These are phyloP conservation scores for Kazachstania kunashirensis DNA, from an alignment of 805 yeast species.

Conservation along the genomic window DNA sequence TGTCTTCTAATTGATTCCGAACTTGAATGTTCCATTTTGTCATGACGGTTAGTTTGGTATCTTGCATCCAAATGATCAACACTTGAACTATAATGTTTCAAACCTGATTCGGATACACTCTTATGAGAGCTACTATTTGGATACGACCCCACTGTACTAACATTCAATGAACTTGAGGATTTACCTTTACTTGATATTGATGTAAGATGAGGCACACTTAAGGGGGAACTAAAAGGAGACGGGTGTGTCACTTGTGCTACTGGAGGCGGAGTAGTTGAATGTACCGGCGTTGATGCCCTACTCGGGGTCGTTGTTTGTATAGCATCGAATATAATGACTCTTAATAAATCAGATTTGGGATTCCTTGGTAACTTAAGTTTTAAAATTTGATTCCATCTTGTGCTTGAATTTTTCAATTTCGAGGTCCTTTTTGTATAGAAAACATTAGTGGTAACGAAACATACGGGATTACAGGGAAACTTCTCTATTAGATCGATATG, in stretches of 20 bases:
- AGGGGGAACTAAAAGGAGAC: too few relatives aligned
- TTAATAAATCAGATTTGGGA: constrained; percentile 22
- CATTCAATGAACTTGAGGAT: too few relatives aligned
- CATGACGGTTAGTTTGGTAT: not conserved
- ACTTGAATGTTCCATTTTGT: not conserved
- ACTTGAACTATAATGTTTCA: not conserved
- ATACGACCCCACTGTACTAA: too few relatives aligned
- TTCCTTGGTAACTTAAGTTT: constrained; percentile 21
- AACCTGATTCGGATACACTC: not conserved
- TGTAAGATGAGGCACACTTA: too few relatives aligned
- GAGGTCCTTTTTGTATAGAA: constrained; percentile 18
- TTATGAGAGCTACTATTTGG: not conserved
- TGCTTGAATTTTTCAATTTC: constrained; percentile 15
- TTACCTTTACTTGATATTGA: too few relatives aligned
- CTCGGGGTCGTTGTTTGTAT: constrained; percentile 8
- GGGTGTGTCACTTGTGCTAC: not conserved
- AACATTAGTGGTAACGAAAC: constrained; percentile 22
- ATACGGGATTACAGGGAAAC: constrained; percentile 25
- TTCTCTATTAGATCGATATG: constrained; percentile 18
- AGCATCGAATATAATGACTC: constrained; percentile 25
- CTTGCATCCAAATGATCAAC: not conserved
- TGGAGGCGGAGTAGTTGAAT: not conserved
- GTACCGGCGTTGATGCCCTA: not conserved
- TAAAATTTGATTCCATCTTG: constrained; percentile 22
- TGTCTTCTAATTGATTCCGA: not conserved